Conservation (phyloP, 2,329 filamentous ascomycete species). For the Fusarium sp. region DNA sequence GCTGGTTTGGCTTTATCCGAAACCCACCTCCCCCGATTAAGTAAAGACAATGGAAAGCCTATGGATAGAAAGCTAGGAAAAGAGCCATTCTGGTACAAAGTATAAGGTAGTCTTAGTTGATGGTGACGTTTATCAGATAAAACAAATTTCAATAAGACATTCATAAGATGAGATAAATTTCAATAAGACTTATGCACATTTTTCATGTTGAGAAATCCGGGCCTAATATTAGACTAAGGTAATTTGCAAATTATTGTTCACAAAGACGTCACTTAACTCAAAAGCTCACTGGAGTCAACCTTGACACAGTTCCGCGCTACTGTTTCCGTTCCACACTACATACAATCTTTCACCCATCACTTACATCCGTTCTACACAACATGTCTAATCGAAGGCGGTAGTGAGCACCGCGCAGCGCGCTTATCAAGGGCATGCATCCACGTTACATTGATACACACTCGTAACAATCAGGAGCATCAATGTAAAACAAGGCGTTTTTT, state of each 20-base stretch:
- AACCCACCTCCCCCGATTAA: neutral
- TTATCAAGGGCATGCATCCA: neutral
- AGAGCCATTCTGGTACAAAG: no score
- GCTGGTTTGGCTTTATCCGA: neutral
- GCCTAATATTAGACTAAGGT: no score
- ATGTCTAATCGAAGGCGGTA: neutral
- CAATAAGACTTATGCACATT: no score
- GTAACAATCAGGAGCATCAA: neutral
- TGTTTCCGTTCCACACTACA: no score
- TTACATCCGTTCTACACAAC: neutral
- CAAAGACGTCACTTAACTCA: neutral
- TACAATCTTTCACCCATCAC: no score
- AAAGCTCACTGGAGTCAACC: neutral
- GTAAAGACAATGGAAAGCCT: neutral
- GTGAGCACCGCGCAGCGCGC: neutral
- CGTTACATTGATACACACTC: neutral
- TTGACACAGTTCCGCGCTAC: no score
- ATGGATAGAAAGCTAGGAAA: no score
- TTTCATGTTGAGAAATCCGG: no score
- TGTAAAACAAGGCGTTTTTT: constrained; percentile 48
- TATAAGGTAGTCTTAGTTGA: no score
- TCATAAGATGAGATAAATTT: no score
- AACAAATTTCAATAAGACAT: no score
- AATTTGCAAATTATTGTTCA: neutral
- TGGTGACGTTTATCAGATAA: no score